phyloP scores from a whole-genome alignment of 2,329 filamentous ascomycete genomes.

The Apiospora aurea region DNA sequence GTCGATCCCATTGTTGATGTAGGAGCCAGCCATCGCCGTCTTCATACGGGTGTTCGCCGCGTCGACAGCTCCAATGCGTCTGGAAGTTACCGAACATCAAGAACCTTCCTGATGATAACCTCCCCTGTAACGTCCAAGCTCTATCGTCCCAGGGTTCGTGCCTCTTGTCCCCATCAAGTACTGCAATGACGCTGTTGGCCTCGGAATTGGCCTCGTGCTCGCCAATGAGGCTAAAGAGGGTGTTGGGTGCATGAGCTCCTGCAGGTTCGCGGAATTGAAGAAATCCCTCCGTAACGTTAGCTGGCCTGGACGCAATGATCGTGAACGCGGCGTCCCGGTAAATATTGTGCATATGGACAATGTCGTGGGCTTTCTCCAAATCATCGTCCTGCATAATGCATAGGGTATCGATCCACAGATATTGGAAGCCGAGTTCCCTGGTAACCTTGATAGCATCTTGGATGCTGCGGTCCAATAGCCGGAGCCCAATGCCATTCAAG shows the following conservation, averaged over 20 bases:
- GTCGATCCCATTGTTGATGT: no score
- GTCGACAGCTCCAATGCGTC: neutral
- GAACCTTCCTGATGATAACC: neutral
- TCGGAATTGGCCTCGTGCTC: no score
- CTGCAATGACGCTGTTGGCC: neutral
- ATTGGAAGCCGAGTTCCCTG: neutral
- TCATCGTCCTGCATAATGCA: neutral
- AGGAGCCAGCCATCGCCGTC: neutral
- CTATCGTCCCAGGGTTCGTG: neutral
- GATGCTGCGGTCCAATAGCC: neutral
- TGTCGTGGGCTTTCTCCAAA: neutral
- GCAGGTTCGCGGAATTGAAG: neutral
- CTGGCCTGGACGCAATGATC: neutral
- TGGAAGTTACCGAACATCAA: neutral
- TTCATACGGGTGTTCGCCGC: neutral
- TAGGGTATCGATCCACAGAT: neutral
- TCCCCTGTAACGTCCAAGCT: neutral
- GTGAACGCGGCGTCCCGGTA: neutral
- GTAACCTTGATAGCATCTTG: neutral
- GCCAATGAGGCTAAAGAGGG: neutral
- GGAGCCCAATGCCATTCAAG: neutral
- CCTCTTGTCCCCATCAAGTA: neutral
- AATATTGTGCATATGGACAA: neutral
- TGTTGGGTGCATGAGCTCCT: neutral
- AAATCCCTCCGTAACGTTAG: neutral